Evolutionary conservation across 257 asterid genomes (phyloP).

Genomic region (Solanum lycopersicoides): DNA sequence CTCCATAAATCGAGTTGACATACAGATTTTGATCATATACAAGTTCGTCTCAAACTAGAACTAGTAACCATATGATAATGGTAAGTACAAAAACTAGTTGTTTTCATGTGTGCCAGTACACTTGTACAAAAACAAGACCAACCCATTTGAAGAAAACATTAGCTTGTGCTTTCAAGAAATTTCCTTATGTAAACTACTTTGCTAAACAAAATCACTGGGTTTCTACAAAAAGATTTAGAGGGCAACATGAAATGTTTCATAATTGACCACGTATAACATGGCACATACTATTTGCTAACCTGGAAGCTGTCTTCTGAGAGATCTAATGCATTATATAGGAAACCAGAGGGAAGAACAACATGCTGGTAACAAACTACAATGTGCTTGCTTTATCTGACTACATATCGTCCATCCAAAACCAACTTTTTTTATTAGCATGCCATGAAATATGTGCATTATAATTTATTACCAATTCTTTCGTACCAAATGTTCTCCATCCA

Average conservation of each 20-base stretch:
- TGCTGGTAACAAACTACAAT: not conserved
- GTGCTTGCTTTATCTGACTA: not conserved
- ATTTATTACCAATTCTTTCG: not conserved
- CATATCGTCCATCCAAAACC: not conserved
- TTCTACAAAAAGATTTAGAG: not conserved
- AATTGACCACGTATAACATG: not conserved
- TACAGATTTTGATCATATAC: not conserved
- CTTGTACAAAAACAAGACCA: not conserved
- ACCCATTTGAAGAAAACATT: not conserved
- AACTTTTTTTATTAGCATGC: not conserved
- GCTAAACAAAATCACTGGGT: not conserved
- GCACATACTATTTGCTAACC: not conserved
- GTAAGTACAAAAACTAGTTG: not conserved
- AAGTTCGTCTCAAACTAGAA: not conserved
- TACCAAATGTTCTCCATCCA: not conserved
- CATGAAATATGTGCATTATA: not conserved
- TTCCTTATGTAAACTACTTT: not conserved
- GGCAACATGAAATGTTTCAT: not conserved
- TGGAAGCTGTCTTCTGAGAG: not conserved
- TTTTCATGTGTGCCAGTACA: not conserved
- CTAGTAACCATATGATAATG: not conserved
- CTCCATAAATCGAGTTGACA: not conserved
- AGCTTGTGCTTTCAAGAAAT: not conserved
- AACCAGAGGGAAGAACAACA: not conserved
- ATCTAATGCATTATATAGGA: not conserved